phyloP scores from a whole-genome alignment of 148 eudicot genomes.

The Vaccinium myrtillus region DNA sequence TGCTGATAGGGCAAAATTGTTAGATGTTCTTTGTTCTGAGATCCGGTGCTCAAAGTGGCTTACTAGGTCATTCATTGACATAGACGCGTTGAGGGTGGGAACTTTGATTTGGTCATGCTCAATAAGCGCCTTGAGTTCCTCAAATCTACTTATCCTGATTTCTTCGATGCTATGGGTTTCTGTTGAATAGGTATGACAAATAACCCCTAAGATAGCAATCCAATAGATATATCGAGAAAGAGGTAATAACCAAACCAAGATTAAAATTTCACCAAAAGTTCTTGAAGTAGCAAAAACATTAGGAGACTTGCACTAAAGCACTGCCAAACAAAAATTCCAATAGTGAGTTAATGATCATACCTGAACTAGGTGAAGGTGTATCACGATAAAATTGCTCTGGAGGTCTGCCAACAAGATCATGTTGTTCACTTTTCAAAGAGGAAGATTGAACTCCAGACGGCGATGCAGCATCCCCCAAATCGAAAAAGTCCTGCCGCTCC shows the following conservation, averaged over 20 bases:
- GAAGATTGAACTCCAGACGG: conserved; percentile 57
- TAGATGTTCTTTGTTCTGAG: conserved; percentile 57
- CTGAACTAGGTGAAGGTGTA: conserved; percentile 57
- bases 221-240: not conserved
- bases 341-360: conserved; percentile 29
- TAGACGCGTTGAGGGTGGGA: conserved; percentile 64
- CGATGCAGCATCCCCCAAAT: conserved; percentile 45
- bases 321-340: not conserved
- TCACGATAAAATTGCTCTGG: conserved; percentile 40
- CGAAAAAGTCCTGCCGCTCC: conserved; percentile 34
- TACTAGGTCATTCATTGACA: conserved; percentile 81
- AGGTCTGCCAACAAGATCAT: conserved; percentile 36
- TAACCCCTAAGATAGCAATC: not conserved
- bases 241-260: not conserved
- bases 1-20: conserved; percentile 33
- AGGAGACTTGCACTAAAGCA: not conserved
- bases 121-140: conserved; percentile 39
- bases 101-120: conserved; percentile 55
- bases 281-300: not conserved
- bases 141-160: conserved; percentile 35
- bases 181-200: not conserved
- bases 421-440: conserved; percentile 46
- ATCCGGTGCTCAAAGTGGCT: conserved; percentile 70
- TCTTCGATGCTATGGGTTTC: conserved; percentile 41
- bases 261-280: not conserved